phyloP scores from a whole-genome alignment of 345 rosid genomes.

The Kandelia obovata region DNA sequence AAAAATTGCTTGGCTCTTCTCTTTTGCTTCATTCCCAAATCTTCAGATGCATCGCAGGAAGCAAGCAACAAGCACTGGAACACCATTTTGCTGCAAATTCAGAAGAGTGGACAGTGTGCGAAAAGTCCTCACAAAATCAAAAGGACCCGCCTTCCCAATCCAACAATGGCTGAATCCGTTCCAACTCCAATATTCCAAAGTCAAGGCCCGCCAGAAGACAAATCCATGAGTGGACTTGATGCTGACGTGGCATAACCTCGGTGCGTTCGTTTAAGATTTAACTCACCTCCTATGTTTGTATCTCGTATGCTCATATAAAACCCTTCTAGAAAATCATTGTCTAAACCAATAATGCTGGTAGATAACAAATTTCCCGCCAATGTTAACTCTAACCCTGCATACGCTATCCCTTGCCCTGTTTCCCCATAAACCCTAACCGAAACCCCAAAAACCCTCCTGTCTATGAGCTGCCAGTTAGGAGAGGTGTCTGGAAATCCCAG shows the following conservation, averaged over 20 bases:
- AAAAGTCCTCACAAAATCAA: background rate
- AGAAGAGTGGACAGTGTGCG: too few species aligned
- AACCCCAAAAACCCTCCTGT: background rate
- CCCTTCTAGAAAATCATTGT: too few species aligned
- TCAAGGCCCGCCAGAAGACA: too few species aligned
- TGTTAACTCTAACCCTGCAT: slow-evolving; percentile 36
- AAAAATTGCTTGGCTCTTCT: slow-evolving; percentile 10
- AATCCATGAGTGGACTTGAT: background rate
- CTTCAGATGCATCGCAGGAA: background rate
- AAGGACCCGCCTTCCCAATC: background rate
- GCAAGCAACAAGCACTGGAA: slow-evolving; percentile 10
- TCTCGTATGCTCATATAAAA: too few species aligned
- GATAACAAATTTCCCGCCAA: slow-evolving; percentile 56
- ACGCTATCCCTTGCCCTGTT: slow-evolving; percentile 39
- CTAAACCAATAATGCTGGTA: background rate
- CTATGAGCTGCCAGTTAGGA: background rate
- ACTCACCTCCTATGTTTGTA: too few species aligned
- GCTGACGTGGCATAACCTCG: slow-evolving; percentile 14
- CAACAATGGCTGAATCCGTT: too few species aligned
- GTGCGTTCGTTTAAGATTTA: background rate
- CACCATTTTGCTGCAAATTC: background rate
- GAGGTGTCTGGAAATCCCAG: slow-evolving; percentile 26
- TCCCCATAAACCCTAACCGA: slow-evolving; percentile 21
- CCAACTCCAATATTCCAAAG: too few species aligned
- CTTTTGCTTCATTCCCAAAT: slow-evolving; percentile 20